These are phyloP conservation scores for Nothopassalora personata DNA, from an alignment of 2,329 filamentous ascomycete species.

Conservation along the genomic window DNA sequence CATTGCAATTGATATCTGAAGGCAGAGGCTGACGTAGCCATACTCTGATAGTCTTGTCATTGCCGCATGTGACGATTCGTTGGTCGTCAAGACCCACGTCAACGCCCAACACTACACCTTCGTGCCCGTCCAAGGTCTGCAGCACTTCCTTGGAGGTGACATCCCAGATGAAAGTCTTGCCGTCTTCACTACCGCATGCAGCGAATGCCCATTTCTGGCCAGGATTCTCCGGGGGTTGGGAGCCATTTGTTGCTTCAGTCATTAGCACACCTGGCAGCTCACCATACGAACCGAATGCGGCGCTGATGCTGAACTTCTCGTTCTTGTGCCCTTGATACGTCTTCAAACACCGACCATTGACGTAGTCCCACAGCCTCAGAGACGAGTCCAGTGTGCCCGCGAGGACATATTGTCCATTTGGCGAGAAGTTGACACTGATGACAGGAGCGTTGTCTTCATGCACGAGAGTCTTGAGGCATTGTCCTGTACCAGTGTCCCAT, in stretches of 20 bases:
- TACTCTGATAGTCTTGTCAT: conserved; percentile 58
- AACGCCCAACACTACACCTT: conserved; percentile 55
- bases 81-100: conserved; percentile 52
- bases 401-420: conserved; percentile 88
- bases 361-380: conserved; percentile 91
- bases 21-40: conserved; percentile 44
- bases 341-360: conserved; percentile 85
- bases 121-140: conserved; percentile 57
- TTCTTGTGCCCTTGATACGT: conserved; percentile 94
- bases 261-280: conserved; percentile 14
- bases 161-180: conserved; percentile 82
- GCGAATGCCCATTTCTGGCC: conserved; percentile 55
- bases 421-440: conserved; percentile 82
- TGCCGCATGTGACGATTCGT: conserved; percentile 56
- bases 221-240: conserved; percentile 15
- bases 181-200: conserved; percentile 81
- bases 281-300: conserved; percentile 70
- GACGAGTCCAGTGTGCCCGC: conserved; percentile 89
- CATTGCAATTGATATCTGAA: conserved; percentile 1
- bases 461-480: conserved; percentile 89
- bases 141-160: conserved; percentile 78
- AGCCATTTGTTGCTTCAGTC: conserved; percentile 2
- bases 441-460: conserved; percentile 94
- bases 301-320: conserved; percentile 74
- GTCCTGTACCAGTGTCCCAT: conserved; percentile 92